These are phyloP conservation scores for Hyaloperonospora brassicae DNA, from an alignment of 352 stramenopile species.

Conservation along the genomic window DNA sequence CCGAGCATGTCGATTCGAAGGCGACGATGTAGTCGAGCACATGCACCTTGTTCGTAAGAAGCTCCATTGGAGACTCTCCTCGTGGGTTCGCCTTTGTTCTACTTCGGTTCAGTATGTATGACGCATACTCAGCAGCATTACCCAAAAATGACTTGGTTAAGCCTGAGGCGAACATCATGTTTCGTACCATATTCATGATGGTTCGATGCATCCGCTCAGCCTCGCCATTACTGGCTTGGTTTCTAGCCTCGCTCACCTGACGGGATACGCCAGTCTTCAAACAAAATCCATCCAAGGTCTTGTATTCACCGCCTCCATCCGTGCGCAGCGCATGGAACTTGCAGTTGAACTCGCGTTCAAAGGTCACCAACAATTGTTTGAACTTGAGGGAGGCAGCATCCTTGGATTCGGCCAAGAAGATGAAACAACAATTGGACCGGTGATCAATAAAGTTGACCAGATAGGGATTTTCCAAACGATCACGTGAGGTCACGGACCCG, in stretches of 20 bases:
- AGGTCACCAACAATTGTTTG: background rate
- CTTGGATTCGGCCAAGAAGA: background rate
- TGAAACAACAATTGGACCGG: background rate
- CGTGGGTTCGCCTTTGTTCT: background rate
- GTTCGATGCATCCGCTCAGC: background rate
- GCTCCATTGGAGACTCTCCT: background rate
- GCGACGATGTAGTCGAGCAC: too few relatives aligned
- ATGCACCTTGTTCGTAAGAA: too few relatives aligned
- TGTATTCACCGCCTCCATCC: background rate
- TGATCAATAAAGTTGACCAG: too few relatives aligned
- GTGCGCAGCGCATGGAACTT: background rate
- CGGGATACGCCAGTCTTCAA: background rate
- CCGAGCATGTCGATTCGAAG: too few relatives aligned
- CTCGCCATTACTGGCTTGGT: background rate
- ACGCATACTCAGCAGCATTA: background rate
- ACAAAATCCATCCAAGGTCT: background rate
- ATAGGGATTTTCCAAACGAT: too few relatives aligned
- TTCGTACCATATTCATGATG: conserved; percentile 1
- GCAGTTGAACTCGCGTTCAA: conserved; percentile 2
- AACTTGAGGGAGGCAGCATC: background rate
- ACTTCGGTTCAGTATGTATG: background rate
- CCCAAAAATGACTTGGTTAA: background rate
- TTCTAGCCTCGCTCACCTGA: background rate
- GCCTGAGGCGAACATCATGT: background rate
- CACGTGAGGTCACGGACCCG: too few relatives aligned